Conservation (phyloP, 2,329 filamentous ascomycete genomes). For the Scopulariopsis brevicaulis region DNA sequence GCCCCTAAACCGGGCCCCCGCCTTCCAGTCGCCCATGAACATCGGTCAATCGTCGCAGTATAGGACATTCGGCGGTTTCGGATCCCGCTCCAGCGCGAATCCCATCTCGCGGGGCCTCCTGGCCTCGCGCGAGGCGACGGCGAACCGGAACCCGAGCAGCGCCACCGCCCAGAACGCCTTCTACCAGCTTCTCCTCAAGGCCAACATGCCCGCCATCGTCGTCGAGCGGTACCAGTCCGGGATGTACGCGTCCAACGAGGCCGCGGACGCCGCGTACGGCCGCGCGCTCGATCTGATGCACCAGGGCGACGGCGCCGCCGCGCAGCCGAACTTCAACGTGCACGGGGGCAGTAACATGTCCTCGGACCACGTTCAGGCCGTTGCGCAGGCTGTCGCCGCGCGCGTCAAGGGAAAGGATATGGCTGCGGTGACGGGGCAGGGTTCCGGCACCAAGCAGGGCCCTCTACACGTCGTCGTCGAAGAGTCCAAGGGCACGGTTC, state of each 20-base stretch:
- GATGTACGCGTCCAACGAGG: slow-evolving; percentile 69
- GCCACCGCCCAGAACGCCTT: slow-evolving; percentile 86
- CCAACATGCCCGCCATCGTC: slow-evolving; percentile 88
- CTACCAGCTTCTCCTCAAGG: slow-evolving; percentile 80
- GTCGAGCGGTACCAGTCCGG: slow-evolving; percentile 83
- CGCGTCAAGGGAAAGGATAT: slow-evolving; percentile 57
- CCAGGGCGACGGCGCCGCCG: slow-evolving; percentile 2
- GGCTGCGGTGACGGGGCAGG: slow-evolving; percentile 37
- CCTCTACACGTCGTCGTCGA: slow-evolving; percentile 96
- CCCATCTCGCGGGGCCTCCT: slow-evolving; percentile 54
- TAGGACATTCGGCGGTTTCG: slow-evolving; percentile 12
- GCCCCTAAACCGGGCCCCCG: slow-evolving; percentile 2
- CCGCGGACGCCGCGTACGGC: slow-evolving; percentile 68
- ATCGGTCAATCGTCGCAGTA: slow-evolving; percentile 7
- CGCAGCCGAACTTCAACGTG: slow-evolving; percentile 14
- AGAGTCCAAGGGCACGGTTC: slow-evolving; percentile 64
- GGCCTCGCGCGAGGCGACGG: slow-evolving; percentile 78
- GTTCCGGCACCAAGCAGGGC: slow-evolving; percentile 64
- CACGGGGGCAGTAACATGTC: slow-evolving; percentile 28
- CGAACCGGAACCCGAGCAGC: slow-evolving; percentile 84
- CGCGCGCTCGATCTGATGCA: slow-evolving; percentile 10
- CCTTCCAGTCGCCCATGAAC: slow-evolving; percentile 1
- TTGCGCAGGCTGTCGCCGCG: slow-evolving; percentile 73
- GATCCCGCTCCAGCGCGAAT: slow-evolving; percentile 21
- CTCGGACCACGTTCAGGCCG: slow-evolving; percentile 58